Base-by-base conservation (phyloP, 2,329 filamentous ascomycete genomes). In the Aspergillus versicolor region DNA sequence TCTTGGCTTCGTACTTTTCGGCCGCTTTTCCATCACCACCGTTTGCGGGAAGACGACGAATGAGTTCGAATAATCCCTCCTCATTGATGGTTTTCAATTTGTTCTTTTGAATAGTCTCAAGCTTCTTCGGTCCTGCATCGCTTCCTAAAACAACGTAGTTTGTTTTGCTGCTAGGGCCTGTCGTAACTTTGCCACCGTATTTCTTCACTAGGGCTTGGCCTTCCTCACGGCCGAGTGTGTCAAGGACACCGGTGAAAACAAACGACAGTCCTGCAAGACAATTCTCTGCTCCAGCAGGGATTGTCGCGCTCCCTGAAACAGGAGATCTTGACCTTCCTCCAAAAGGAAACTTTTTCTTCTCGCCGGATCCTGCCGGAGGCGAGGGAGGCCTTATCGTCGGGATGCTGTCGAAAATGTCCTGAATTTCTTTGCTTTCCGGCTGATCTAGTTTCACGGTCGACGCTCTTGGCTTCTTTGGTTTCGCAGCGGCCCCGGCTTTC, bases 1-100 rank as follows among this genome's bases (percentile, higher is more conserved):
- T 88, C 77, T 97, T 97, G 67, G 92, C 88, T 59, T 88, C 88
- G 51, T 88, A 86, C 66, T 92, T 92, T 66, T 90, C 90, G 6
- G 92, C 94, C 30, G 91, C 92, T 69, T 93, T 92, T 43, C 92
- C 90, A 67, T 88, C 85, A 7, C 95, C 94, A 45, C 95, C 94
- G 68, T 91, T 89, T 1, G 91, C 89, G 40, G 94, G 93, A 52
- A 97, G 81, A 45, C 79, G 81, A 59, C 86, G 83, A 64, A 99
- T 95, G 44, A 99, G 82, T 58, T 90, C 88, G 64, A 96, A 96
- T 3, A 99, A 78, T 0, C 94, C 95, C 64, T 95, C 85, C 71
- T 99, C 95, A 66, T 97, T 88, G 68, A 99, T 97, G 0, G 92
- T 95, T 73, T 92, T 97, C 71, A 97, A 85, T 0, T 85, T 85